Percentiles rank a stretch among this genome's conserved stretches.
Conservation (phyloP, 1,284 basidiomycete species). For the Moniliophthora roreri region DNA sequence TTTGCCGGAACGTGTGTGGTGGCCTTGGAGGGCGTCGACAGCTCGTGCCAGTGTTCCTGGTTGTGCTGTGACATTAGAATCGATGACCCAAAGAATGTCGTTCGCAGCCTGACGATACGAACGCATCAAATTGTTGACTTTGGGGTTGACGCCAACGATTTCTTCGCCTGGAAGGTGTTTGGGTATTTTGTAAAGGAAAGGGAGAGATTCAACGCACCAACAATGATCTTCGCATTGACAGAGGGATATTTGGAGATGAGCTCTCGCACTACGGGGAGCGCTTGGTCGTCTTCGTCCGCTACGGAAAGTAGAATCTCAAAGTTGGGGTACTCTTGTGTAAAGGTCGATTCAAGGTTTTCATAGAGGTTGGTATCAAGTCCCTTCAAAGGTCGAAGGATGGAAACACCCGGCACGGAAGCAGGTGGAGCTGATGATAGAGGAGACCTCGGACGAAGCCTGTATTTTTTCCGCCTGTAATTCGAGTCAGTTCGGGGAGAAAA, state of each 20-base stretch:
- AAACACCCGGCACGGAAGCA: constrained; percentile 77
- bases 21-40: constrained; percentile 68
- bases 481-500: not conserved
- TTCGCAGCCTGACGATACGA: constrained; percentile 80
- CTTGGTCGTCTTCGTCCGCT: constrained; percentile 81
- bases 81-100: constrained; percentile 96
- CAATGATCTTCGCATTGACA: constrained; percentile 69
- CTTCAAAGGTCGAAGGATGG: constrained; percentile 88
- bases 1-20: constrained; percentile 34
- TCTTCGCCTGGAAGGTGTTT: constrained; percentile 57
- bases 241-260: constrained; percentile 75
- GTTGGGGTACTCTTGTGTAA: constrained; percentile 85
- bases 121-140: constrained; percentile 94
- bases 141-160: constrained; percentile 90
- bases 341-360: constrained; percentile 90
- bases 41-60: constrained; percentile 85
- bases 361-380: constrained; percentile 92
- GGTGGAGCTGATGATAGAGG: constrained; percentile 54
- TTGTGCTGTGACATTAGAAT: constrained; percentile 86
- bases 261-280: constrained; percentile 74
- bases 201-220: constrained; percentile 54
- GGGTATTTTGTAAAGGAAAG: constrained; percentile 6
- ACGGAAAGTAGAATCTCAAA: constrained; percentile 89
- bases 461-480: constrained; percentile 64
- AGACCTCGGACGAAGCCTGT: constrained; percentile 65